Conservation (phyloP, 1,284 basidiomycete species). For the Austroboletus novae-zelandiae region DNA sequence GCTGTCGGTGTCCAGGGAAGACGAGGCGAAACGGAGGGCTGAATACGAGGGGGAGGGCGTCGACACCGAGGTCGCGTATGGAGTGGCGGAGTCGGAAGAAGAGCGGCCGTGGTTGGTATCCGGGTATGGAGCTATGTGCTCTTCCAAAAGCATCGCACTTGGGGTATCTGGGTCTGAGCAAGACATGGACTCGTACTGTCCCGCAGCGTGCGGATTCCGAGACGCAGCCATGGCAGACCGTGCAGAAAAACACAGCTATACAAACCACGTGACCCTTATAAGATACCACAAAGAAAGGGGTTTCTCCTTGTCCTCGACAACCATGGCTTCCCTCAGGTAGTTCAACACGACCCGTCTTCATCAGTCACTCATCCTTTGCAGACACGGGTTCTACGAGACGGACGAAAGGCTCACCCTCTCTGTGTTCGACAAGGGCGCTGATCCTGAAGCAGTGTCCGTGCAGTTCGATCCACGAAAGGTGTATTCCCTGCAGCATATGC, state of each 20-base stretch:
- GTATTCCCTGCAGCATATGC: slow-evolving; percentile 12
- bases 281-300: neutral
- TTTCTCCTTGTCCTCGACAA: neutral
- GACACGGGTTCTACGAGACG: slow-evolving; percentile 88
- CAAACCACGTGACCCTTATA: no score
- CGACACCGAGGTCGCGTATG: slow-evolving; percentile 40
- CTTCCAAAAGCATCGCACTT: slow-evolving; percentile 3
- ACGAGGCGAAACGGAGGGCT: slow-evolving; percentile 48
- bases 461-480: slow-evolving; percentile 66
- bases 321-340: neutral
- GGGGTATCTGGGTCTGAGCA: slow-evolving; percentile 13
- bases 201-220: slow-evolving; percentile 14
- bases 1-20: slow-evolving; percentile 63
- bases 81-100: slow-evolving; percentile 41
- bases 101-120: slow-evolving; percentile 23
- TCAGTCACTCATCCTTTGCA: slow-evolving; percentile 27
- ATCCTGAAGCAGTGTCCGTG: slow-evolving; percentile 61
- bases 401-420: slow-evolving; percentile 73
- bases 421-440: slow-evolving; percentile 77
- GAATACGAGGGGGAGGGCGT: slow-evolving; percentile 50
- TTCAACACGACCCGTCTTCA: neutral
- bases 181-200: slow-evolving; percentile 25
- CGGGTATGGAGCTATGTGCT: slow-evolving; percentile 25
- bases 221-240: neutral
- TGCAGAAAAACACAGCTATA: no score